Conservation (phyloP, 345 rosid genomes). For the Kernera saxatilis region DNA sequence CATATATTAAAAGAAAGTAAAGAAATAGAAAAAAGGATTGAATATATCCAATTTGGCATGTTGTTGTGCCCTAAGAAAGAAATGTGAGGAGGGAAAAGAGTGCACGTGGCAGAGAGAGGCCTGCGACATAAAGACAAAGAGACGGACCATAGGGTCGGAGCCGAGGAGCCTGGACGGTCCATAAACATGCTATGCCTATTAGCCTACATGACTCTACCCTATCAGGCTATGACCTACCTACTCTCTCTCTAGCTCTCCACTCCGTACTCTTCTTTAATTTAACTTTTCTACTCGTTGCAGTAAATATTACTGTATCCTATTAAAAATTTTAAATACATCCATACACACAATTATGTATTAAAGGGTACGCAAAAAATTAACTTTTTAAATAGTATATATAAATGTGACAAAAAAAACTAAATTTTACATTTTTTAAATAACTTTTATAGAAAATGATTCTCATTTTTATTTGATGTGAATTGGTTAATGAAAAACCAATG, state of each 20-base stretch:
- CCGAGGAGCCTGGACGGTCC: constrained; percentile 37
- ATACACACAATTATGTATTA: background rate
- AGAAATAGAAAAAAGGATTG: background rate
- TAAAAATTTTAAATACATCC: background rate
- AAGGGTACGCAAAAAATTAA: background rate
- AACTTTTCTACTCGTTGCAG: constrained; percentile 28
- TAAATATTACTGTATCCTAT: constrained; percentile 8
- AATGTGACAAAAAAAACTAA: too few relatives aligned
- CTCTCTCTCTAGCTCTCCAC: constrained; percentile 26
- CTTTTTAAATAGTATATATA: too few relatives aligned
- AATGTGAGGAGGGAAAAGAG: constrained; percentile 16
- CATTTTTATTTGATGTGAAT: too few relatives aligned
- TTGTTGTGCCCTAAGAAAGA: constrained; percentile 28
- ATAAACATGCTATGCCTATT: constrained; percentile 33
- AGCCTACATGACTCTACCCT: constrained; percentile 21
- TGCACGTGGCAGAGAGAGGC: constrained; percentile 32
- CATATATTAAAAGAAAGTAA: background rate
- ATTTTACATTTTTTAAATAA: too few relatives aligned
- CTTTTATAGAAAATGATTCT: too few relatives aligned
- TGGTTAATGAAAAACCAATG: too few relatives aligned
- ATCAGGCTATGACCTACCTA: constrained; percentile 18
- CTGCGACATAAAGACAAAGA: constrained; percentile 34
- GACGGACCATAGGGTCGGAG: constrained; percentile 38
- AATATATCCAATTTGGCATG: constrained; percentile 10
- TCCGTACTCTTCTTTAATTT: constrained; percentile 31